These are phyloP conservation scores for Leccinum solheimii DNA, from an alignment of 1,284 basidiomycete genomes.

Conservation along the genomic window DNA sequence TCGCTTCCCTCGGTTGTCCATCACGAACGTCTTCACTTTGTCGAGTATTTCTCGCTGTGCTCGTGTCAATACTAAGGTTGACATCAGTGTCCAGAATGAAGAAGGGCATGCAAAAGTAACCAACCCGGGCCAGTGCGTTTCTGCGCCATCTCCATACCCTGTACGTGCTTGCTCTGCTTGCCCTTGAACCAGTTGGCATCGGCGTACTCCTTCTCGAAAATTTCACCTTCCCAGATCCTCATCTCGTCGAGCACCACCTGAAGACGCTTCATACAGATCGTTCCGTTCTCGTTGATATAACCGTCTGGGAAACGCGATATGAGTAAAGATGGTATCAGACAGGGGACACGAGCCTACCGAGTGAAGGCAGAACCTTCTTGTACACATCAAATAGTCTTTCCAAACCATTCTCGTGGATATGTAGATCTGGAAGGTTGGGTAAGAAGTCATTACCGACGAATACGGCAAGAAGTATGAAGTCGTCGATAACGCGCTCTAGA, in stretches of 20 bases:
- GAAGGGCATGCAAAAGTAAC: constrained; percentile 16
- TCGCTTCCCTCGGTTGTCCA: constrained; percentile 49
- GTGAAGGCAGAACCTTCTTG: constrained; percentile 83
- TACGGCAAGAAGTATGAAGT: constrained; percentile 94
- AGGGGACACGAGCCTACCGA: constrained; percentile 53
- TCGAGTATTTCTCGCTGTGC: constrained; percentile 78
- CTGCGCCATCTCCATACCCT: constrained; percentile 54
- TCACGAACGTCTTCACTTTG: constrained; percentile 73
- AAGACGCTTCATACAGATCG: constrained; percentile 78
- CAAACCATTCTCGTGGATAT: constrained; percentile 97
- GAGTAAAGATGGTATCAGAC: neutral
- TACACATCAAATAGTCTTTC: constrained; percentile 94
- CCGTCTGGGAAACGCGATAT: constrained; percentile 57
- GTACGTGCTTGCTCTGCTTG: constrained; percentile 75
- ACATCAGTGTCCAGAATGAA: neutral
- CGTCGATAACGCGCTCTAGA: constrained; percentile 94
- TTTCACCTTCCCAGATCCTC: constrained; percentile 81
- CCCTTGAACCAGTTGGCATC: constrained; percentile 91
- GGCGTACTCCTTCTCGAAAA: constrained; percentile 88
- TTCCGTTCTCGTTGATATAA: constrained; percentile 91
- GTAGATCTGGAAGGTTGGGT: constrained; percentile 93
- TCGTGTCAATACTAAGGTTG: constrained; percentile 60
- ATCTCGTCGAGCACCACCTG: constrained; percentile 91
- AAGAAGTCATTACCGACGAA: constrained; percentile 98
- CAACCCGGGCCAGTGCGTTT: constrained; percentile 54